Conservation (phyloP, 345 rosid species). For the Aquilaria yunnanensis region DNA sequence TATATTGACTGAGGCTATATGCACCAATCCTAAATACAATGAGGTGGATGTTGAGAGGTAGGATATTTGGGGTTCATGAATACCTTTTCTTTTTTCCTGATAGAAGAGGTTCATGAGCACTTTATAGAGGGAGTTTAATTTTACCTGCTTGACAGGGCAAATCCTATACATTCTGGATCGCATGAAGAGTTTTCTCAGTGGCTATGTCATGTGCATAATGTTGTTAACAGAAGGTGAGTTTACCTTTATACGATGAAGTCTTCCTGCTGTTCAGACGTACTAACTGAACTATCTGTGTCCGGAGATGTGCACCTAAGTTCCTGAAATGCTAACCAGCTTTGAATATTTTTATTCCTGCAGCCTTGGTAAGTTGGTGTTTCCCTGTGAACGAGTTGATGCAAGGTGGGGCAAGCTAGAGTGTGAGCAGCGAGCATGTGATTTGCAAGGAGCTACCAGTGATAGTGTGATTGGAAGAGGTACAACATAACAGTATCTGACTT, state of each 20-base stretch:
- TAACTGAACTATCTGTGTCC: too few relatives aligned
- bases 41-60: too few relatives aligned
- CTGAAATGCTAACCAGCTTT: neutral
- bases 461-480: too few relatives aligned
- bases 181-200: slow-evolving; percentile 87
- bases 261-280: too few relatives aligned
- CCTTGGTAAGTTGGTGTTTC: slow-evolving; percentile 53
- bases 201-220: slow-evolving; percentile 88
- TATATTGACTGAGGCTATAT: too few relatives aligned
- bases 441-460: slow-evolving; percentile 44
- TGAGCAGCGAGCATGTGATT: slow-evolving; percentile 74
- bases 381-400: slow-evolving; percentile 87
- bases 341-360: slow-evolving; percentile 5
- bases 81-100: too few relatives aligned
- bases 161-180: slow-evolving; percentile 74
- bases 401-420: slow-evolving; percentile 99
- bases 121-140: neutral
- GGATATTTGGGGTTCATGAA: too few relatives aligned
- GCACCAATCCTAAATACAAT: too few relatives aligned
- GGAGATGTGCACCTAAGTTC: too few relatives aligned
- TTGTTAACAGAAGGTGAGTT: slow-evolving; percentile 82
- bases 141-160: slow-evolving; percentile 40
- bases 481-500: too few relatives aligned
- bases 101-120: too few relatives aligned
- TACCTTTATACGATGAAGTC: neutral